These are phyloP conservation scores for Cercospora berteroae DNA, from an alignment of 2,329 filamentous ascomycete genomes.

Conservation along the genomic window DNA sequence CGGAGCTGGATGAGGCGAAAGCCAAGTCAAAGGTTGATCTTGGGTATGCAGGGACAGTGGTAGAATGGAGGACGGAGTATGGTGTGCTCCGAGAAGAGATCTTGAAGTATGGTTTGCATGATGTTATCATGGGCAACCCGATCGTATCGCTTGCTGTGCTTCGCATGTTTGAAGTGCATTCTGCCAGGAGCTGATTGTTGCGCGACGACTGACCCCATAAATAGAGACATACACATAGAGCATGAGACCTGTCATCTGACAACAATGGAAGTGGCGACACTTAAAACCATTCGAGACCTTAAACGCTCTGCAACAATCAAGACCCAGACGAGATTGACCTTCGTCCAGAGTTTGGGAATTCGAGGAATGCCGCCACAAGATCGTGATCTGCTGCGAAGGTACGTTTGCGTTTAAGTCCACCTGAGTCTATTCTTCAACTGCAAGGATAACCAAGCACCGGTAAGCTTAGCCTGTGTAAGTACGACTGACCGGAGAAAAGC, in stretches of 20 bases:
- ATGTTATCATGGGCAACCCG: constrained; percentile 59
- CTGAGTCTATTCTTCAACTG: no score
- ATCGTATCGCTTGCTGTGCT: constrained; percentile 54
- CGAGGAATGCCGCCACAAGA: no score
- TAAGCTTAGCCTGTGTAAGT: no score
- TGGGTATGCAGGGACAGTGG: constrained; percentile 52
- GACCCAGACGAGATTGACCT: no score
- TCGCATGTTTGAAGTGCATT: constrained; percentile 43
- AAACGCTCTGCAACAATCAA: no score
- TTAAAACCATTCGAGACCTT: no score
- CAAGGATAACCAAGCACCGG: no score
- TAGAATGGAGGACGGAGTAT: constrained; percentile 48
- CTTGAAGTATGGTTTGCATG: constrained; percentile 56
- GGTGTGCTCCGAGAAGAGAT: constrained; percentile 57
- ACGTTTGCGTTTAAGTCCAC: no score
- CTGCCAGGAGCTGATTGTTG: neutral
- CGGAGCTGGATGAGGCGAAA: constrained; percentile 51
- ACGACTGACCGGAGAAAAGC: no score
- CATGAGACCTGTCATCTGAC: neutral
- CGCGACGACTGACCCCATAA: neutral
- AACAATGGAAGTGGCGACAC: no score
- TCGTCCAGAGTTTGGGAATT: no score
- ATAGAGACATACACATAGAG: neutral
- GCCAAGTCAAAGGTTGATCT: constrained; percentile 40
- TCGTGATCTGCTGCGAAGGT: no score